Evolutionary conservation across 1,284 basidiomycete genomes (phyloP), one percentile per base, ranked within the genome.

Genomic region (Paramarasmius palmivorus): DNA sequence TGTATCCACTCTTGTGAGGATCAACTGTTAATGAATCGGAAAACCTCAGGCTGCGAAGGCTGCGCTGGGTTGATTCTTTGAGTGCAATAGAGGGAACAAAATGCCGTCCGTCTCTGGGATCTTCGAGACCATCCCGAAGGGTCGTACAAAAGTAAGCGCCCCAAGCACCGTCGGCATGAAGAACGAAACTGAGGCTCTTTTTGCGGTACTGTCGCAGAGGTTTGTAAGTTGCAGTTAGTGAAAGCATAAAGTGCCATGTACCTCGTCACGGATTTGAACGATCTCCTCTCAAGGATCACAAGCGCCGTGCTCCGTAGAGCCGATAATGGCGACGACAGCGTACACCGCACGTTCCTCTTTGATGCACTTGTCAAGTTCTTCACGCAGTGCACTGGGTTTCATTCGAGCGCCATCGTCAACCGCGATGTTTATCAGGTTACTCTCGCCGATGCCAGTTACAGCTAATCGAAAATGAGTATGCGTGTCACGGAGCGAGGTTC

Each of bases 151-250:
- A 79, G 58, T 78, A 78, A 4, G 70, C 72, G 20, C 77, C 77
- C 77, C 76, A 78, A 2, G 76, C 75, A 5, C 68, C 74, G 54
- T 76, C 76, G 5, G 67, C 73, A 52, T 78, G 75, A 9, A 78
- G 55, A n/a, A 74, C 50, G 58, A 78, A 78, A 2, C 63, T 68
- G 14, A 77, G 60, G 5, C 75, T 75, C 29, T 63, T 61, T 35
- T 55, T 57, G 44, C 66, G 61, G 48, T 65, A 73, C 58, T 72
- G 54, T 14, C 9, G 15, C 4, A n/a, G 26, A 39, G n/a, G 19
- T n/a, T 25, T 17, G 2, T n/a, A 9, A 39, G 4, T 36, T 22
- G 9, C 20, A 41, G 6, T 19, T 22, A 35, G n/a, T 46, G n/a
- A 17, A 37, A 22, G 29, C 35, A 45, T 20, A 23, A n/a, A n/a